These are phyloP conservation scores for Citrus hindsii DNA, from an alignment of 345 rosid genomes.

Conservation along the genomic window DNA sequence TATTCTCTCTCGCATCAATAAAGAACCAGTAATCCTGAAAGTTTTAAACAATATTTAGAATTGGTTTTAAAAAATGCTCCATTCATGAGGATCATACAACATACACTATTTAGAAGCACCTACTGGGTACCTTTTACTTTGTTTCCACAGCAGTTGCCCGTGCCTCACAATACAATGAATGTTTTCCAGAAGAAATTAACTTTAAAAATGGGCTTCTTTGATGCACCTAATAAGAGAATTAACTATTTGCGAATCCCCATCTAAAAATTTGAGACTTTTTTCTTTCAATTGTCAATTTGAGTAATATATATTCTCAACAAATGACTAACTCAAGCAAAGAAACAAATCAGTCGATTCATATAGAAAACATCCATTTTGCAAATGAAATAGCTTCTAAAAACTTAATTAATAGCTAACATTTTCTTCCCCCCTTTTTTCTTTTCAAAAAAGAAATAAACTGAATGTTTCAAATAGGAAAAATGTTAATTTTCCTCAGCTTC, in stretches of 20 bases:
- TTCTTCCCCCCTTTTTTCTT: background rate
- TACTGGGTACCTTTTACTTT: background rate
- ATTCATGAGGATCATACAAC: slow-evolving; percentile 6
- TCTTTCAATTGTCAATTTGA: background rate
- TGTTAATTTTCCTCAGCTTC: background rate
- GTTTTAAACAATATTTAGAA: slow-evolving; percentile 15
- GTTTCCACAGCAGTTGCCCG: background rate
- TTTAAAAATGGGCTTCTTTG: background rate
- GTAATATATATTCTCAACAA: background rate
- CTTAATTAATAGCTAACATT: background rate
- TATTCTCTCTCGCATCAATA: slow-evolving; percentile 8
- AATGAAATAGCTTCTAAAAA: background rate
- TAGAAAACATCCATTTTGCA: background rate
- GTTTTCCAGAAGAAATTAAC: background rate
- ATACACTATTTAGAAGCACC: slow-evolving; percentile 3
- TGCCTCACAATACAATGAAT: background rate
- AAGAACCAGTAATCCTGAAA: slow-evolving; percentile 20
- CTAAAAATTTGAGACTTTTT: background rate
- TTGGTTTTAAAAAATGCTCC: slow-evolving; percentile 2
- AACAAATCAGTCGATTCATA: background rate
- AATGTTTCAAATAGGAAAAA: too few relatives aligned
- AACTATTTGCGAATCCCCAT: background rate
- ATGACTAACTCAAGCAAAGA: background rate
- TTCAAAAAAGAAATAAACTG: background rate
- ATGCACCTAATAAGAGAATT: background rate